Percentiles rank a stretch among this genome's conserved stretches.
phyloP scores from a whole-genome alignment of 2,329 filamentous ascomycete genomes.

The Aureobasidium leucospermi region DNA sequence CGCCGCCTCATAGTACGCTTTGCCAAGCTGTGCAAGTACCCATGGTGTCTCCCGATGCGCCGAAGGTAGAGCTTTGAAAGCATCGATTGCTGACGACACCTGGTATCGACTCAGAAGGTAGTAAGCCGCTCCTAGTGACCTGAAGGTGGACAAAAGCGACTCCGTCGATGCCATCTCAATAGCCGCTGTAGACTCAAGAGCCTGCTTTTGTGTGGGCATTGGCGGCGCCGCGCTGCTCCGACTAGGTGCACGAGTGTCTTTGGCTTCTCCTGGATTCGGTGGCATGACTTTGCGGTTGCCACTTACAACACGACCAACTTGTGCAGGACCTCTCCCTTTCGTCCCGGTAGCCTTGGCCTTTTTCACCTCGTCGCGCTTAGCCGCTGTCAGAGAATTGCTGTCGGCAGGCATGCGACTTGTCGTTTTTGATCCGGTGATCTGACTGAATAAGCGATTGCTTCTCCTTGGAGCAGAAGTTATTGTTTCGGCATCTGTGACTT shows the following conservation, averaged over 20 bases:
- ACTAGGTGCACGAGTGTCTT: slow-evolving; percentile 52
- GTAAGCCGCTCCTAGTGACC: slow-evolving; percentile 74
- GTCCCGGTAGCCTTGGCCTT: slow-evolving; percentile 71
- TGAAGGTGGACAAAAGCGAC: slow-evolving; percentile 72
- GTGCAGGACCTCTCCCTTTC: slow-evolving; percentile 61
- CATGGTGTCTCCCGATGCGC: slow-evolving; percentile 84
- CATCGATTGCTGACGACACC: slow-evolving; percentile 67
- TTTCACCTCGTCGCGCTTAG: slow-evolving; percentile 54
- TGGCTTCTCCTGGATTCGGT: slow-evolving; percentile 52
- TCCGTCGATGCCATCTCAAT: slow-evolving; percentile 63
- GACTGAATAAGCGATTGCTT: slow-evolving; percentile 48
- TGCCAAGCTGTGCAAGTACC: slow-evolving; percentile 85
- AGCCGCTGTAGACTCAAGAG: slow-evolving; percentile 12
- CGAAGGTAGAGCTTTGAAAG: slow-evolving; percentile 62
- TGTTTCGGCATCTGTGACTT: slow-evolving; percentile 22
- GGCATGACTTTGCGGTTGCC: slow-evolving; percentile 65
- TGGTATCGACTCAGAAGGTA: slow-evolving; percentile 71
- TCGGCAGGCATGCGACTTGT: slow-evolving; percentile 40
- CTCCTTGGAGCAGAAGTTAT: slow-evolving; percentile 39
- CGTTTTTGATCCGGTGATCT: slow-evolving; percentile 50
- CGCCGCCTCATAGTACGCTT: slow-evolving; percentile 84
- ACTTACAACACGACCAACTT: slow-evolving; percentile 78
- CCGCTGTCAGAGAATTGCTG: neutral
- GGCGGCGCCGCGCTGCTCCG: slow-evolving; percentile 44
- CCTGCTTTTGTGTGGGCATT: slow-evolving; percentile 21